Percentiles rank a stretch among this genome's conserved stretches.
phyloP scores from a whole-genome alignment of 306 rosid species.

The Datisca glomerata region DNA sequence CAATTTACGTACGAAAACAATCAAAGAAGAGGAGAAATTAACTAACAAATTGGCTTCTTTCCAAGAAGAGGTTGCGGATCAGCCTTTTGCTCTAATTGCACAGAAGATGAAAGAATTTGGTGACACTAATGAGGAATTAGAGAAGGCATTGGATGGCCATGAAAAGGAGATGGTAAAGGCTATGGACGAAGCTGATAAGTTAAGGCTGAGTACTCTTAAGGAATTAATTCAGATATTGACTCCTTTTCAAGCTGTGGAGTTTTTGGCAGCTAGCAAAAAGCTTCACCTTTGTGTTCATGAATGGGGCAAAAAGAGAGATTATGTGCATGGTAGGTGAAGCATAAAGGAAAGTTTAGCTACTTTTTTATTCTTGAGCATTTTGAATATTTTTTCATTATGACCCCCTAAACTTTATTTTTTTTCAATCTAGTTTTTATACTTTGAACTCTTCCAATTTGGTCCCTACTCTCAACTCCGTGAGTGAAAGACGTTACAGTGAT shows the following conservation, averaged over 20 bases:
- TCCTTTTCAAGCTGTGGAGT: constrained; percentile 17
- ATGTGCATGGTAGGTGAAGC: constrained; percentile 11
- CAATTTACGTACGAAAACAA: constrained; percentile 9
- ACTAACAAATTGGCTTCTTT: constrained; percentile 8
- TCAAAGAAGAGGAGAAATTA: constrained; percentile 20
- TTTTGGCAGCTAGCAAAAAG: constrained; percentile 23
- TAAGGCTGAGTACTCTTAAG: constrained; percentile 18
- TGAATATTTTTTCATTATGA: too few relatives aligned
- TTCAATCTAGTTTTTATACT: too few relatives aligned
- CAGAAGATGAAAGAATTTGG: constrained; percentile 1
- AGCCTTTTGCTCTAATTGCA: constrained; percentile 16
- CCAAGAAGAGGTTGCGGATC: constrained; percentile 26
- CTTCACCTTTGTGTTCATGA: constrained; percentile 24
- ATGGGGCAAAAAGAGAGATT: constrained; percentile 29
- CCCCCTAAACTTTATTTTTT: too few relatives aligned
- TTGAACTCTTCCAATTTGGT: too few relatives aligned
- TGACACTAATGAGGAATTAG: constrained; percentile 10
- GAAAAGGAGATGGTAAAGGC: constrained; percentile 6
- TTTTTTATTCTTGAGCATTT: too few relatives aligned
- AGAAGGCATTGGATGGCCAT: constrained; percentile 14
- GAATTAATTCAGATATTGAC: constrained; percentile 13
- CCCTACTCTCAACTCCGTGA: too few relatives aligned
- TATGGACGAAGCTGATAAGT: constrained; percentile 18
- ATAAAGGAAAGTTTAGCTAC: too few relatives aligned
- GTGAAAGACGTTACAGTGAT: too few relatives aligned